These are phyloP conservation scores for Diplodia corticola DNA, from an alignment of 2,329 filamentous ascomycete genomes.

Conservation along the genomic window DNA sequence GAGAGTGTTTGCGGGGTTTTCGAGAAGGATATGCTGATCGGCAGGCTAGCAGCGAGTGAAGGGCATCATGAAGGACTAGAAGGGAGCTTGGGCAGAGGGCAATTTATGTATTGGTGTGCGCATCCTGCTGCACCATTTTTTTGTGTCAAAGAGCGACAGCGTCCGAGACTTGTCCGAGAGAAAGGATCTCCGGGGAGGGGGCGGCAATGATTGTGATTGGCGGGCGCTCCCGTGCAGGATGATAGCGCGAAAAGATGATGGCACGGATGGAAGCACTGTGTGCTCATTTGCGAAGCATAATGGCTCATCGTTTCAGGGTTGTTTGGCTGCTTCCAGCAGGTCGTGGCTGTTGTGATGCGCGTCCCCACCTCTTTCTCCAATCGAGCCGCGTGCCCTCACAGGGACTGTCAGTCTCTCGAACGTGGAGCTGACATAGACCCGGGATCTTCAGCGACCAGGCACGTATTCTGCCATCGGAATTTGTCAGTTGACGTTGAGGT, in stretches of 20 bases:
- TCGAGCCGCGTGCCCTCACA: neutral
- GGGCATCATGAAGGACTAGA: neutral
- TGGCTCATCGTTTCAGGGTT: neutral
- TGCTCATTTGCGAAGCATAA: neutral
- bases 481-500: conserved; percentile 9
- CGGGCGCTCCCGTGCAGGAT: neutral
- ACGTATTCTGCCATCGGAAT: neutral
- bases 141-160: neutral
- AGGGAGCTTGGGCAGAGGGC: conserved; percentile 2
- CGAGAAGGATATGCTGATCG: neutral
- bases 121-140: neutral
- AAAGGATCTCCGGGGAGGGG: conserved; percentile 3
- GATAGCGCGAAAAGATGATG: neutral
- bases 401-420: neutral
- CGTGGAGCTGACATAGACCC: neutral
- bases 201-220: conserved; percentile 15
- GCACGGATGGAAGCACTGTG: neutral
- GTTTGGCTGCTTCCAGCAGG: neutral
- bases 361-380: neutral
- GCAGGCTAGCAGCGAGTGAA: neutral
- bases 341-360: neutral
- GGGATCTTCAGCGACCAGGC: neutral
- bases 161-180: conserved; percentile 8
- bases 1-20: neutral
- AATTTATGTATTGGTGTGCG: neutral